Base-by-base conservation (phyloP, 495 filamentous ascomycete genomes). In the Haplographium delicatum region DNA sequence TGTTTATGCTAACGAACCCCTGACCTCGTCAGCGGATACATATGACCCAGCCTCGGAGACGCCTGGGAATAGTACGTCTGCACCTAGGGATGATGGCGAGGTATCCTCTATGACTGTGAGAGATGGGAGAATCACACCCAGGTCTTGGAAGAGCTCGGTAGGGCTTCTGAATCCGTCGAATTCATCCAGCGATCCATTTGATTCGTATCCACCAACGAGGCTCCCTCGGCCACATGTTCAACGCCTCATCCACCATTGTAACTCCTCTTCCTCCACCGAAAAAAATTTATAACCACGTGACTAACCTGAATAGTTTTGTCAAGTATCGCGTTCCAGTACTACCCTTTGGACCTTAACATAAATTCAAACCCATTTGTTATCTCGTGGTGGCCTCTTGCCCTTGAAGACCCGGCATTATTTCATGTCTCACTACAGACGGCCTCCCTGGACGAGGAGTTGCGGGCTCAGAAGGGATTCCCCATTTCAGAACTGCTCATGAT, bases 261-360 rank as follows among this genome's bases (percentile, higher is more conserved):
- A 5, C 65, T 68, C 26, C 35, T 4, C 3, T 44, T 42, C n/a
- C n/a, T n/a, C n/a, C n/a, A n/a, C n/a, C n/a, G n/a, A n/a, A n/a
- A n/a, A n/a, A n/a, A n/a, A n/a, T n/a, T n/a, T n/a, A n/a, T n/a
- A n/a, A n/a, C n/a, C 22, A 20, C 25, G 35, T 47, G 48, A 46
- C 53, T 64, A 33, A 67, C 31, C 15, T 24, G 33, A 35, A 3
- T 30, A 75, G 72, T 78, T 39, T 60, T 75, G 25, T 62, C 70
- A 44, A 76, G 73, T 46, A 78, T 78, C 30, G 73, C 73, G 0
- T 78, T 78, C 42, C 66, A 75, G 45, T 78, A 75, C 47, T 78
- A 78, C 50, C 75, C 73, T 2, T 66, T 78, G 23, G 75, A 78
- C 30, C 53, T 76, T 6, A 72, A 65, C 44, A 46, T 66, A 2